A percentile compares a stretch with the other conserved stretches of the same genome.
These are phyloP conservation scores for Rubroshorea leprosula DNA, from an alignment of 345 rosid genomes.

Conservation along the genomic window DNA sequence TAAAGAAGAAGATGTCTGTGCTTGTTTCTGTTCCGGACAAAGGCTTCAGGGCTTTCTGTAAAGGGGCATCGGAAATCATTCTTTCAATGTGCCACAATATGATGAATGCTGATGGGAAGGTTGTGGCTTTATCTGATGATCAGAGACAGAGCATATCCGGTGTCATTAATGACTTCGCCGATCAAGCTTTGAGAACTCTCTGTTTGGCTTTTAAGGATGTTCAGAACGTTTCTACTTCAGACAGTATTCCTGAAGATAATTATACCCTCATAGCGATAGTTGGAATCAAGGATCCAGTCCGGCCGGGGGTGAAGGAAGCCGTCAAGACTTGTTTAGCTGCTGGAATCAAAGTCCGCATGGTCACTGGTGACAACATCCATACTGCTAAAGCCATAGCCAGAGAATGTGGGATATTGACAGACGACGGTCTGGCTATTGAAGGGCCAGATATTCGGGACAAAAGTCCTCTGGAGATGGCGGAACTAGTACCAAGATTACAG, in stretches of 20 bases:
- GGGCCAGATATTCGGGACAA: slow-evolving; percentile 58
- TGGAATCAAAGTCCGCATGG: slow-evolving; percentile 66
- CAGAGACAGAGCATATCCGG: slow-evolving; percentile 32
- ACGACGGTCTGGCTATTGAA: slow-evolving; percentile 69
- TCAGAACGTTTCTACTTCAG: slow-evolving; percentile 29
- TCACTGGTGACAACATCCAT: slow-evolving; percentile 68
- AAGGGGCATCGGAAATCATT: slow-evolving; percentile 74
- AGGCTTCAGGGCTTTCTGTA: slow-evolving; percentile 47
- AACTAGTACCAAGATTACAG: slow-evolving; percentile 61
- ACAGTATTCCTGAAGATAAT: slow-evolving; percentile 48
- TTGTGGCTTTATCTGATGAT: slow-evolving; percentile 40
- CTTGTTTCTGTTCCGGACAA: slow-evolving; percentile 43
- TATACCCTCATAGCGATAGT: slow-evolving; percentile 61
- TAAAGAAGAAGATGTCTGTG: slow-evolving; percentile 66
- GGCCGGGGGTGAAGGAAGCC: slow-evolving; percentile 63
- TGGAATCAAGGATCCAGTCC: slow-evolving; percentile 70
- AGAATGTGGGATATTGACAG: slow-evolving; percentile 62
- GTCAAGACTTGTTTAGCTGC: slow-evolving; percentile 63
- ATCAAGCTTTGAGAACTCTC: slow-evolving; percentile 61
- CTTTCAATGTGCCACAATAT: slow-evolving; percentile 48
- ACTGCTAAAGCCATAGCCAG: slow-evolving; percentile 79
- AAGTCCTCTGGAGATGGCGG: slow-evolving; percentile 50
- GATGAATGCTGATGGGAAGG: slow-evolving; percentile 36
- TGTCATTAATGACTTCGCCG: slow-evolving; percentile 53
- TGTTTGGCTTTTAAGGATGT: slow-evolving; percentile 65